Evolutionary conservation across 495 filamentous ascomycete species (phyloP), one percentile per base, ranked within the genome.

Genomic region (Aspergillus cavernicola): DNA sequence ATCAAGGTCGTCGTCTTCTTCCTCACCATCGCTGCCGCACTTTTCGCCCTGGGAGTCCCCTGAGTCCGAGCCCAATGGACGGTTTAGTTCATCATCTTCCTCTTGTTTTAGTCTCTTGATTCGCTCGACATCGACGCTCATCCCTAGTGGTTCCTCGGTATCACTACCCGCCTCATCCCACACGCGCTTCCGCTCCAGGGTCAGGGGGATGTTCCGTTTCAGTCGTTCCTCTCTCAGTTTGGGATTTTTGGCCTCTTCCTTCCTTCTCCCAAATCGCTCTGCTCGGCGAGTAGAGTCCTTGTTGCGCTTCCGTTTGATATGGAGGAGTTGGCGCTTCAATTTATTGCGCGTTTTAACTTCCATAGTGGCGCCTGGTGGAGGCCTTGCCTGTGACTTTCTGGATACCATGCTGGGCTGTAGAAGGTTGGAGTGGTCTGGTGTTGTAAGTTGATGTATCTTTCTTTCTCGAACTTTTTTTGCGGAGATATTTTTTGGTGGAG

Each of bases 111-210:
- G 78, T 58, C 85, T 75, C 74, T 89, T 92, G 66, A 88, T 75
- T 59, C 84, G 78, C 64, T 86, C 85, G 36, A 92, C 79, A 66
- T 95, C 87, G 8, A 95, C 85, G 48, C 84, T 87, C 53, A 86
- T 67, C 20, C 88, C 86, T 37, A 96, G 71, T 0, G 72, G 75
- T 58, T 82, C 73, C 36, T 75, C 72, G 26, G 66, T 67, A 49
- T 80, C 89, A 39, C 86, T 85, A 50, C 88, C 87, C n/a, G 86
- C 82, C 33, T 95, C 88, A 61, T 97, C 93, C 92, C 92, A 98
- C 45, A 89, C 82, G 64, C 93, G 71, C 77, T 96, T 97, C 40
- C 84, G 81, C 56, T 97, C 93, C 19, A 97, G 80, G 2, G 90
- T 96, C 33, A 82, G 65, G 2, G 93, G 90, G 33, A 91, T 76